Evolutionary conservation across 1,284 basidiomycete species (phyloP).

Genomic region (Ganoderma resinaceum): DNA sequence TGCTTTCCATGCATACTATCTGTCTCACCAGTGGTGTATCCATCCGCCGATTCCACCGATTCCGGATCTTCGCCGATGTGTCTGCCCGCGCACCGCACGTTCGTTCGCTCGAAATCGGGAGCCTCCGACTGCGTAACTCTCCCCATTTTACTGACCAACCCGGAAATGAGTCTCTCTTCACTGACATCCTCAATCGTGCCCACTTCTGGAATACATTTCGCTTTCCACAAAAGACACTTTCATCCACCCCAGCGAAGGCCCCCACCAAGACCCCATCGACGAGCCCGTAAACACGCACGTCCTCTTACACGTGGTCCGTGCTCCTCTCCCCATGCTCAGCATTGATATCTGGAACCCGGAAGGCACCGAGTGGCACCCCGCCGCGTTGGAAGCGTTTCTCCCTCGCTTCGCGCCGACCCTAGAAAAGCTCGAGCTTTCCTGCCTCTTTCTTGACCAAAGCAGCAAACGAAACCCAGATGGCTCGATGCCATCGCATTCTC

Average conservation of each 20-base stretch:
- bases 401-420: background rate
- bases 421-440: background rate
- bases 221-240: background rate
- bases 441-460: background rate
- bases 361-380: background rate
- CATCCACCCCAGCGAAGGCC: background rate
- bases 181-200: background rate
- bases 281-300: too few relatives aligned
- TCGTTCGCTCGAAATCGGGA: background rate
- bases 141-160: background rate
- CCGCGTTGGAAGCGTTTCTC: background rate
- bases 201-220: background rate
- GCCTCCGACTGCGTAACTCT: background rate
- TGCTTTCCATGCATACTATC: background rate
- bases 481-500: background rate
- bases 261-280: background rate
- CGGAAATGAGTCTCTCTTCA: background rate
- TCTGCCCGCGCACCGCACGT: background rate
- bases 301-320: background rate
- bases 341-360: background rate
- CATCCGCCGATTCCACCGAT: background rate
- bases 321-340: background rate
- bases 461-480: background rate
- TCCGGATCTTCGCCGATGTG: background rate
- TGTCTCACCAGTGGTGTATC: background rate